phyloP scores from a whole-genome alignment of 2,329 filamentous ascomycete genomes.

The Fusarium stilboides region DNA sequence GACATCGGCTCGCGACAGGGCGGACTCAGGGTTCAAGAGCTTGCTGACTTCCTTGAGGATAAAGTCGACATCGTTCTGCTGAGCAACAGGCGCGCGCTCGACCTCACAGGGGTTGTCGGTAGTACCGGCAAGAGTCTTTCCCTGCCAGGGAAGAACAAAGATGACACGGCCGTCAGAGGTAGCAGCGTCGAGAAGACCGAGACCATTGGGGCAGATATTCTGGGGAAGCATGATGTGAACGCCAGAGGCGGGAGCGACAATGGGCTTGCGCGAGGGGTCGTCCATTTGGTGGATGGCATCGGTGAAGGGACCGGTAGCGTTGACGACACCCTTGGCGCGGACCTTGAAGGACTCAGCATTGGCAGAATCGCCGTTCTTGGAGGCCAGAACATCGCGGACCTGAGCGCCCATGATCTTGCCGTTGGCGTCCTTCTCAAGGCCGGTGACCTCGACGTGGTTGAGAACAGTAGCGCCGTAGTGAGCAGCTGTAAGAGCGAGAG shows the following conservation, averaged over 20 bases:
- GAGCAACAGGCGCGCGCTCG: conserved; percentile 78
- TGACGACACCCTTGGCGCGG: conserved; percentile 84
- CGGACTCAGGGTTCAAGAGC: conserved; percentile 82
- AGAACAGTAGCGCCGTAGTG: conserved; percentile 85
- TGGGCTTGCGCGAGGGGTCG: conserved; percentile 76
- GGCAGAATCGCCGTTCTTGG: conserved; percentile 71
- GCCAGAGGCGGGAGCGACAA: conserved; percentile 84
- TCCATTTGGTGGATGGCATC: conserved; percentile 87
- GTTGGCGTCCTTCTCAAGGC: conserved; percentile 77
- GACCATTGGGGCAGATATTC: conserved; percentile 83
- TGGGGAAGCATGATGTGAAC: conserved; percentile 88
- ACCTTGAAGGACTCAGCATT: conserved; percentile 72
- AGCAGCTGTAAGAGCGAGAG: conserved; percentile 83
- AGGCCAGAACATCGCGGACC: conserved; percentile 70
- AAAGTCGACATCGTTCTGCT: conserved; percentile 85
- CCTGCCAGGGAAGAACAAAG: conserved; percentile 90
- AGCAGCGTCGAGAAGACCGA: conserved; percentile 88
- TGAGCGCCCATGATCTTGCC: conserved; percentile 79
- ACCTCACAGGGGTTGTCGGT: conserved; percentile 82
- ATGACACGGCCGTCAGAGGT: conserved; percentile 86
- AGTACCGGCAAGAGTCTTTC: conserved; percentile 87
- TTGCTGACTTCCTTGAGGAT: conserved; percentile 84
- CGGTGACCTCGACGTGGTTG: conserved; percentile 85
- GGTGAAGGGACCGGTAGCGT: conserved; percentile 86
- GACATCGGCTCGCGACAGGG: conserved; percentile 80